Base-by-base conservation (phyloP, 345 rosid species). In the Hevea brasiliensis region DNA sequence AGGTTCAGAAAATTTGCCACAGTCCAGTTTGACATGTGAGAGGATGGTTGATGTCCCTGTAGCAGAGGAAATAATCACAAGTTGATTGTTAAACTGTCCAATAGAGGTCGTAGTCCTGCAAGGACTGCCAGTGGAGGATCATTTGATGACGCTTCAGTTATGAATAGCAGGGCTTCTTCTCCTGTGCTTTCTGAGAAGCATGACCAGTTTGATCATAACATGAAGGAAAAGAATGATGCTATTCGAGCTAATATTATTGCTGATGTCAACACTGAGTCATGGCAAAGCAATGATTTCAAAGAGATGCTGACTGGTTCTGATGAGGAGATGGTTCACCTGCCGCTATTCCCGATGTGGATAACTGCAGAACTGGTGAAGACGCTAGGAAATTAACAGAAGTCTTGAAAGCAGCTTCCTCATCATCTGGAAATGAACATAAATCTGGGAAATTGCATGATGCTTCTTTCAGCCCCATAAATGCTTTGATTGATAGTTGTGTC, bases 401-500 rank as follows among this genome's bases (percentile, higher is more conserved):
- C 61, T 75, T 81, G 7, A 89, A 87, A 80, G 67, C 76, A 77
- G 71, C 72, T 44, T 76, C 83, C 41, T 78, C 84, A 6, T 70
- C 87, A 3, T 79, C 85, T 24, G 90, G 81, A 67, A 75, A 80
- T 67, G 92, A 82, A 18, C 50, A 73, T 41, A 89, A 82, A 80
- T 44, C 85, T 13, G 89, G 75, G 50, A 83, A 89, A 72, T 59
- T 81, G 68, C 81, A 73, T 23, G 94, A 90, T 53, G 83, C 85
- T 61, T 82, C 97, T 67, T 86, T 78, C 67, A 84, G 91, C 66
- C 85, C 95, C 47, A 92, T 94, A 71, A 86, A 90, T 88, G 97
- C 97, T 59, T 75, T 95, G 78, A 81, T 91, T 73, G 99, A 95
- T 77, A 95, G 98, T 73, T 93, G 98, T 82, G 94, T 73, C 1